These are phyloP conservation scores for Scortechinia acanthostroma DNA, from an alignment of 2,329 filamentous ascomycete genomes.

Conservation along the genomic window DNA sequence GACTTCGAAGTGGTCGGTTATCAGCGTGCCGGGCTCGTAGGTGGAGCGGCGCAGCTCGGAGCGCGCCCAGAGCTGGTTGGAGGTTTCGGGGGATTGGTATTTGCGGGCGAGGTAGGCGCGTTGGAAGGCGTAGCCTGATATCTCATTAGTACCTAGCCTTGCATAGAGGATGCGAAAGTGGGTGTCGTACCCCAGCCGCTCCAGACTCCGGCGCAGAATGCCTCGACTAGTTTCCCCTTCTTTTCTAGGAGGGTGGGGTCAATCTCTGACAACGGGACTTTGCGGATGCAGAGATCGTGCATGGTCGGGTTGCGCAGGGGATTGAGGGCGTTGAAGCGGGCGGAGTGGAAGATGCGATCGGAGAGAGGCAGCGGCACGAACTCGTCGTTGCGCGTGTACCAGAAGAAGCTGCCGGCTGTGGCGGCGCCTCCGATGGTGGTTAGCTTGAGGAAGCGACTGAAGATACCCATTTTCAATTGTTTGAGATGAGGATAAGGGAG, in stretches of 20 bases:
- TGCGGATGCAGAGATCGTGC: slow-evolving; percentile 58
- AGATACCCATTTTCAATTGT: background rate
- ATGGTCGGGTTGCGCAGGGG: slow-evolving; percentile 52
- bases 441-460: background rate
- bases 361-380: slow-evolving; percentile 46
- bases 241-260: slow-evolving; percentile 57
- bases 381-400: slow-evolving; percentile 16
- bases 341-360: slow-evolving; percentile 54
- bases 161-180: slow-evolving; percentile 3
- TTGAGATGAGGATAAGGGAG: too few relatives aligned
- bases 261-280: slow-evolving; percentile 55
- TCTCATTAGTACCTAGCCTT: background rate
- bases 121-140: slow-evolving; percentile 48
- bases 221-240: slow-evolving; percentile 50
- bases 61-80: slow-evolving; percentile 51
- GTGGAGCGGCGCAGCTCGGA: slow-evolving; percentile 41
- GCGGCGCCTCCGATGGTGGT: background rate
- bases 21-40: slow-evolving; percentile 55
- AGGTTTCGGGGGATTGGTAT: slow-evolving; percentile 45
- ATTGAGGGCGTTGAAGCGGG: slow-evolving; percentile 51
- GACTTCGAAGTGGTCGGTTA: slow-evolving; percentile 70
- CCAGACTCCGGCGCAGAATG: slow-evolving; percentile 65
- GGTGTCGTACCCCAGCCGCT: slow-evolving; percentile 48
- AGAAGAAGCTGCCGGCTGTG: background rate
- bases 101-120: slow-evolving; percentile 49